Evolutionary conservation across 2,329 filamentous ascomycete genomes (phyloP), one percentile per base, ranked within the genome.

Genomic region (Chaetomium olivaceum): DNA sequence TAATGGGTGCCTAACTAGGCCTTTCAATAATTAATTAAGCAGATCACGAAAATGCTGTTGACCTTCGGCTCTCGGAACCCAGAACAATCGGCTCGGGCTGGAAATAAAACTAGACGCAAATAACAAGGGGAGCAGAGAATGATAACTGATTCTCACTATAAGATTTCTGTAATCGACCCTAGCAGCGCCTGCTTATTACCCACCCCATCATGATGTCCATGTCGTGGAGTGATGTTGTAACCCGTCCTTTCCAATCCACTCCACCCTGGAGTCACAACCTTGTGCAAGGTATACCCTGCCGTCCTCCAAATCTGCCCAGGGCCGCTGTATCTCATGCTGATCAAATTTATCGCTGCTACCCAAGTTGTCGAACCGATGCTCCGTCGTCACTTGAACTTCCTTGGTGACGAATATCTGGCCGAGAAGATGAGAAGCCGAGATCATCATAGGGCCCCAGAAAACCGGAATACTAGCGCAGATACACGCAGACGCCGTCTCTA

Each of bases 381-480:
- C 60, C 1, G 54, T 68, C 25, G 59, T 64, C 6, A 68, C 60
- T 25, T 63, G 46, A 11, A 65, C 57, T 48, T 67, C 67, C 25
- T 67, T 64, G 5, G 67, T 69, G 21, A 69, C 65, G 31, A 69
- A 69, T 21, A 69, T 69, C 8, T 60, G 56, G 8, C 62, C 60
- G 6, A 67, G 51, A 19, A 65, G 23, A 14, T 65, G 27, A 4
- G 67, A 69, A 1, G 63, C 57, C 12, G 60, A 48, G 6, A 33
- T 43, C 19, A 63, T 14, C 48, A 66, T 51, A 6, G 61, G 58
- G 1, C 64, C 61, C 68, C 68, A 68, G 43, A 70, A 70, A 14
- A 70, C 61, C 21, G 68, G 68, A 8, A 68, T 54, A 43, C 66
- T 68, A n/a, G 66, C 68, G 31, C 66, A 70, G 5, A 70, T 68